phyloP scores from a whole-genome alignment of 2,329 filamentous ascomycete species.

The Xylaria sp. region DNA sequence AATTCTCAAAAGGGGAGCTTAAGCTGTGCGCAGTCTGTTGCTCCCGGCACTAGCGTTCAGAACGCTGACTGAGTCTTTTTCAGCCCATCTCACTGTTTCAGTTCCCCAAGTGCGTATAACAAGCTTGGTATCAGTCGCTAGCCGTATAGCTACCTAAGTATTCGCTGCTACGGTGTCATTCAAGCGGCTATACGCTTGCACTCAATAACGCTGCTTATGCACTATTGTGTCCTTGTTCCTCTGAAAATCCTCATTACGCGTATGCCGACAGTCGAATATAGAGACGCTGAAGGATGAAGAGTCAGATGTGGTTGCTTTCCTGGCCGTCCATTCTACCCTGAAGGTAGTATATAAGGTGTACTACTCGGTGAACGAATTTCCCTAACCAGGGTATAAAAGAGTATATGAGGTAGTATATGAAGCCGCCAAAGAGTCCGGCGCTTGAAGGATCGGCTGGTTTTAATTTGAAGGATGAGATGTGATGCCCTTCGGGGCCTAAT shows the following conservation, averaged over 20 bases:
- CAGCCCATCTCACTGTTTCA: not conserved
- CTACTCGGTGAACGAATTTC: conserved; percentile 18
- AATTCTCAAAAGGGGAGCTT: too few relatives aligned
- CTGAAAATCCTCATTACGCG: too few relatives aligned
- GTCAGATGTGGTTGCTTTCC: not conserved
- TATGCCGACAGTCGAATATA: too few relatives aligned
- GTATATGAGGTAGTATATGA: conserved; percentile 1
- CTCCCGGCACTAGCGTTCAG: too few relatives aligned
- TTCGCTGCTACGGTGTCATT: too few relatives aligned
- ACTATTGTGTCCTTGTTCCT: too few relatives aligned
- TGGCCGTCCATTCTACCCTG: not conserved
- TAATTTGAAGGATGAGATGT: not conserved
- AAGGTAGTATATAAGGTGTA: not conserved
- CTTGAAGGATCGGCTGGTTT: not conserved
- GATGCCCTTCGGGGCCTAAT: conserved; percentile 11
- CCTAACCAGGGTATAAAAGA: not conserved
- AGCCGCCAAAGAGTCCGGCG: not conserved
- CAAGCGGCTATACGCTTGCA: too few relatives aligned
- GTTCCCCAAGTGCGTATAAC: not conserved
- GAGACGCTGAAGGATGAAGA: not conserved
- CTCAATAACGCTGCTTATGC: too few relatives aligned
- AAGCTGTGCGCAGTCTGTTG: too few relatives aligned
- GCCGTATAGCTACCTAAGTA: not conserved
- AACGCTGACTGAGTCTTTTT: not conserved
- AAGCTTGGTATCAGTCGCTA: not conserved